Conservation (phyloP, 352 stramenopile genomes). For the Pythium plurisporium region DNA sequence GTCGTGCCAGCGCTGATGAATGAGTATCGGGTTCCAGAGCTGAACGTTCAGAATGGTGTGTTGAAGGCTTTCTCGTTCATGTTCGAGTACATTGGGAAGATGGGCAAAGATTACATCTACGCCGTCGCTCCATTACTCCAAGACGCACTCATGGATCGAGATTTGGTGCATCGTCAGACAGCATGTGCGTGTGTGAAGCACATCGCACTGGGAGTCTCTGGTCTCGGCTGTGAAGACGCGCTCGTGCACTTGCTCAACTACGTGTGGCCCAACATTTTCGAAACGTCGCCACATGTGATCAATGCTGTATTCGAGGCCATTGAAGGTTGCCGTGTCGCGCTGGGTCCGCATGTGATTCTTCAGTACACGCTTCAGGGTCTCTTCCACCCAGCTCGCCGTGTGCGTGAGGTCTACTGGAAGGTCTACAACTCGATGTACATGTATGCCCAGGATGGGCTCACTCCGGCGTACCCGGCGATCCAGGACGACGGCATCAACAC, state of each 20-base stretch:
- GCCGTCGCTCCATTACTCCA: slow-evolving; percentile 97
- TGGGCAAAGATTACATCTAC: slow-evolving; percentile 99
- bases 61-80: slow-evolving; percentile 99
- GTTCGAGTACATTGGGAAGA: slow-evolving; percentile 99
- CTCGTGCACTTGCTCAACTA: slow-evolving; percentile 98
- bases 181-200: slow-evolving; percentile 98
- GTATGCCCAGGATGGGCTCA: slow-evolving; percentile 96
- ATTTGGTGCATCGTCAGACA: slow-evolving; percentile 98
- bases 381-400: slow-evolving; percentile 97
- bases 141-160: slow-evolving; percentile 98
- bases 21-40: slow-evolving; percentile 98
- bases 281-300: slow-evolving; percentile 98
- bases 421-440: slow-evolving; percentile 99
- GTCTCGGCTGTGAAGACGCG: slow-evolving; percentile 97
- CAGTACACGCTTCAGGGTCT: slow-evolving; percentile 98
- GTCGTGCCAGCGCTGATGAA: slow-evolving; percentile 99
- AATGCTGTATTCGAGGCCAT: slow-evolving; percentile 98
- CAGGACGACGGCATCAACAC: slow-evolving; percentile 94
- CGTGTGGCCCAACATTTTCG: slow-evolving; percentile 99
- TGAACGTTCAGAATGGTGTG: slow-evolving; percentile 99
- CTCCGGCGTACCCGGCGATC: slow-evolving; percentile 95
- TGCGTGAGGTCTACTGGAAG: slow-evolving; percentile 99
- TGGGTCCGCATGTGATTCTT: slow-evolving; percentile 95
- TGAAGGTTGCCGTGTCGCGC: slow-evolving; percentile 94
- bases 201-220: slow-evolving; percentile 94